These are phyloP conservation scores for Globomyces sp. DNA, from an alignment of 371 early-diverging fungal species.

Conservation along the genomic window DNA sequence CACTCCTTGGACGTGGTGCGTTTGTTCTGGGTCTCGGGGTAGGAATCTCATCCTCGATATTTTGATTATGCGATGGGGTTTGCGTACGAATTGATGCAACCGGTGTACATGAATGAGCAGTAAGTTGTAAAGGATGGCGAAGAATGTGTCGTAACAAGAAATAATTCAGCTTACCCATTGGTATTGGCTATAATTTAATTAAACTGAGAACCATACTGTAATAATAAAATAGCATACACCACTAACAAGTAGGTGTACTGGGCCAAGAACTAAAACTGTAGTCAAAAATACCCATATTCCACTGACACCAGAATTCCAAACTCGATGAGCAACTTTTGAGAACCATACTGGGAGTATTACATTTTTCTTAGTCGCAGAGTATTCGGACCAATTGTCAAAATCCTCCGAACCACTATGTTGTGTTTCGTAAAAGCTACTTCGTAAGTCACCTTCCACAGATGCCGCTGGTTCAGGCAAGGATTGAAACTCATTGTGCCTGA, in stretches of 20 bases:
- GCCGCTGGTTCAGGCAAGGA: too few species aligned
- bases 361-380: background rate
- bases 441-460: too few species aligned
- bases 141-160: conserved; percentile 66
- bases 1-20: conserved; percentile 14
- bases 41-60: background rate
- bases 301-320: conserved; percentile 48
- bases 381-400: conserved; percentile 3
- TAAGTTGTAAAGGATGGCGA: conserved; percentile 73
- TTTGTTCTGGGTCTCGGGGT: background rate
- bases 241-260: conserved; percentile 72
- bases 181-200: conserved; percentile 54
- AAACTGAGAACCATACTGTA: conserved; percentile 26
- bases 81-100: background rate
- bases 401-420: too few species aligned
- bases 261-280: conserved; percentile 54
- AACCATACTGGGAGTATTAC: background rate
- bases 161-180: conserved; percentile 89
- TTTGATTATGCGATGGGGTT: background rate
- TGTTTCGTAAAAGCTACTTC: too few species aligned
- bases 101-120: conserved; percentile 17
- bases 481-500: too few species aligned
- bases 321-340: background rate
- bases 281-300: conserved; percentile 60
- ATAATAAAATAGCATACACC: conserved; percentile 82